Conservation (phyloP, 2,329 filamentous ascomycete genomes). For the Amauroascus niger region DNA sequence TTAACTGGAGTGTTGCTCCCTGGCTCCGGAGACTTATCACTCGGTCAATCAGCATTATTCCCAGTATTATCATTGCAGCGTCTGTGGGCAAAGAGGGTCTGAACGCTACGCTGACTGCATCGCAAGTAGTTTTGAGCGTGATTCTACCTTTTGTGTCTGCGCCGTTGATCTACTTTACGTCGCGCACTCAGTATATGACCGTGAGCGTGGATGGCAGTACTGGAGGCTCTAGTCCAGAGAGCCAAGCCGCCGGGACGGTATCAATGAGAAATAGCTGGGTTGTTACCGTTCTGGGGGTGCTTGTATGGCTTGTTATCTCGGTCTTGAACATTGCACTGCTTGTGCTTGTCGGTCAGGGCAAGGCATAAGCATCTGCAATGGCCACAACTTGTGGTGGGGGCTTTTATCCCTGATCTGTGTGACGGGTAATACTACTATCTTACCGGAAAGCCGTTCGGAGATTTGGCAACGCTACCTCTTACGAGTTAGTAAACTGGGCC, state of each 20-base stretch:
- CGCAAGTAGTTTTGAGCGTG: slow-evolving; percentile 67
- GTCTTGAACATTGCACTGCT: slow-evolving; percentile 71
- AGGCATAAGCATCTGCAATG: background rate
- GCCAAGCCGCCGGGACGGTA: slow-evolving; percentile 23
- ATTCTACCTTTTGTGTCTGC: slow-evolving; percentile 75
- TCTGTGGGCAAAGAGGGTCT: slow-evolving; percentile 64
- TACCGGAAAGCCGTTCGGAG: no score
- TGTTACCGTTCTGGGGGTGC: slow-evolving; percentile 46
- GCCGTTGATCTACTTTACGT: slow-evolving; percentile 78
- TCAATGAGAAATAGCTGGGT: slow-evolving; percentile 67
- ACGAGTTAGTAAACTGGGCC: no score
- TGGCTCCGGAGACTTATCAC: slow-evolving; percentile 74
- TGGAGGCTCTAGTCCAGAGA: slow-evolving; percentile 17
- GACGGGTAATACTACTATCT: background rate
- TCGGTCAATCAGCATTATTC: slow-evolving; percentile 68
- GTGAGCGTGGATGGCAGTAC: slow-evolving; percentile 41
- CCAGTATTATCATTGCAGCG: slow-evolving; percentile 72
- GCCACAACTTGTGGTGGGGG: background rate
- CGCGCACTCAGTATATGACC: slow-evolving; percentile 68
- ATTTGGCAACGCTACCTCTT: no score
- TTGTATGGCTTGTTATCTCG: slow-evolving; percentile 65
- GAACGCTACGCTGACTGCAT: slow-evolving; percentile 60
- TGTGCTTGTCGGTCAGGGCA: slow-evolving; percentile 45
- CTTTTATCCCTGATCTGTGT: background rate
- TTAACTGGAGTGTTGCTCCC: slow-evolving; percentile 63